Evolutionary conservation across 306 rosid species (phyloP), one percentile per base, ranked within the genome.

Genomic region (Alnus rubra): DNA sequence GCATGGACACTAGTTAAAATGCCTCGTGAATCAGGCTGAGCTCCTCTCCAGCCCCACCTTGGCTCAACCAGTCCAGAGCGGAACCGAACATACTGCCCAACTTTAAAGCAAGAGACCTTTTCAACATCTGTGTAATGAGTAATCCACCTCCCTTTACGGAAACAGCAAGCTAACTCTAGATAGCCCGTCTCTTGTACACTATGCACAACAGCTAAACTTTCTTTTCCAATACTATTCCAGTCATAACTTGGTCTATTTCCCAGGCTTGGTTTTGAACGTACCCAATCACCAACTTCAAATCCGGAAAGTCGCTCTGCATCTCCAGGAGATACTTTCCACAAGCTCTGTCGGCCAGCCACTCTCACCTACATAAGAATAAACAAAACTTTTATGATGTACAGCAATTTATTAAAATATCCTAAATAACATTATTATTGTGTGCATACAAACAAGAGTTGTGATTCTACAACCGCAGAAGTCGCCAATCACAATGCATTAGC

Each of bases 211-310:
- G 97, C 99, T 80, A 92, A 82, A 81, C 98, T 86, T 56, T 95
- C 99, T 82, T 90, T 92, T 63, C 98, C 99, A 80, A 91, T 84
- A 75, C 79, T 95, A 75, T 84, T 95, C 98, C 99, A 93, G 83
- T 95, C 99, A 76, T 95, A 95, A 85, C 97, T 95, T 8, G 97
- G 99, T 87, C 99, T 87, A 39, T 79, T 91, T 76, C 99, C 99
- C 53, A 93, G 88, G 92, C 94, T 90, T 74, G 96, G 96, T 83
- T 93, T 95, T 71, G 99, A 93, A 75, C 98, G 98, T 65, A 95
- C 99, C 99, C 99, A 95, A 80, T 95, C 99, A 80, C 99, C 99
- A 70, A 95, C 98, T 87, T 95, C 99, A 85, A 92, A 89, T 77
- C 99, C 98, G 9, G 99, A 89, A 80, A 95, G 98, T 69, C 87